Evolutionary conservation across 208 protist species (phyloP).

Genomic region (Leishmania aethiopica): DNA sequence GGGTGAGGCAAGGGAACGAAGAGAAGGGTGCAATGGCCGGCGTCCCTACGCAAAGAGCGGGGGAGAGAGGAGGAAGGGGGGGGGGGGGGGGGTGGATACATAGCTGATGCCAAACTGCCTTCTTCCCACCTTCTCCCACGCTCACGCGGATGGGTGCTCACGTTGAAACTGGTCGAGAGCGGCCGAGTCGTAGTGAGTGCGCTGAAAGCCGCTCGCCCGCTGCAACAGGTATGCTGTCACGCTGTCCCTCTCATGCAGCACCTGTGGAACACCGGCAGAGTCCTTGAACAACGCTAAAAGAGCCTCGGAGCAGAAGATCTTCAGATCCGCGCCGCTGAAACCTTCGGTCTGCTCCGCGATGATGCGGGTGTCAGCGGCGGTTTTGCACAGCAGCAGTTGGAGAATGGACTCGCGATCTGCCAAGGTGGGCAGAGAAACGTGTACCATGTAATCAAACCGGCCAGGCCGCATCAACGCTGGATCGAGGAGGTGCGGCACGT

Average conservation of each 20-base stretch:
- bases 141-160: slow-evolving; percentile 29
- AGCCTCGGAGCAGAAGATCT: slow-evolving; percentile 54
- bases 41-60: background rate
- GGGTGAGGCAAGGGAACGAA: background rate
- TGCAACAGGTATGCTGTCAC: slow-evolving; percentile 50
- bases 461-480: slow-evolving; percentile 88
- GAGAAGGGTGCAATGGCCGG: background rate
- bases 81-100: background rate
- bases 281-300: slow-evolving; percentile 55
- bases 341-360: slow-evolving; percentile 65
- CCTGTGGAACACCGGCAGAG: background rate
- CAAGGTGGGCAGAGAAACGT: slow-evolving; percentile 73
- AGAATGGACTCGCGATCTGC: slow-evolving; percentile 69
- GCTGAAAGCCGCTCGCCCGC: slow-evolving; percentile 43
- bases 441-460: slow-evolving; percentile 89
- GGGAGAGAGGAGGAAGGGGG: background rate
- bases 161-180: slow-evolving; percentile 53
- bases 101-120: background rate
- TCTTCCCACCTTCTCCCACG: background rate
- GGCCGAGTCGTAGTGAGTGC: slow-evolving; percentile 53
- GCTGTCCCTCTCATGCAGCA: slow-evolving; percentile 33
- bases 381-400: slow-evolving; percentile 45
- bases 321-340: slow-evolving; percentile 87
- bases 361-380: slow-evolving; percentile 40
- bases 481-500: slow-evolving; percentile 91